Percentiles rank a stretch among this genome's conserved stretches.
Evolutionary conservation across 2,329 filamentous ascomycete genomes (phyloP).

Genomic region (Penicillium capsulatum): DNA sequence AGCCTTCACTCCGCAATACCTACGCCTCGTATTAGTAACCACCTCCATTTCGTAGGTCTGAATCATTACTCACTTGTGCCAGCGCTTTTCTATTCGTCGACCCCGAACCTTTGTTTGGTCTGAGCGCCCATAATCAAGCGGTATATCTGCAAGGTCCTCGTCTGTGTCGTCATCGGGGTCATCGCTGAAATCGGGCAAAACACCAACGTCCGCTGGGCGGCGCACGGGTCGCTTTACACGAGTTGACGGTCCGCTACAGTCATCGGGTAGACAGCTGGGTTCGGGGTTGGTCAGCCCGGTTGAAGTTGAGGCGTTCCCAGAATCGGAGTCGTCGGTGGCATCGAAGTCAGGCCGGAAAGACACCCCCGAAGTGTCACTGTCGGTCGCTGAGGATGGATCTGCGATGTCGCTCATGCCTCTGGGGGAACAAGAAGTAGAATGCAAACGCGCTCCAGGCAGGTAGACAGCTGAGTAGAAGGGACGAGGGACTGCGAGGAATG

Average conservation of each 20-base stretch:
- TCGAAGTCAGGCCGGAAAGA: constrained; percentile 9
- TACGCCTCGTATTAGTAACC: constrained; percentile 2
- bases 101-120: constrained; percentile 7
- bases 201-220: not conserved
- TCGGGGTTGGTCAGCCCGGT: constrained; percentile 6
- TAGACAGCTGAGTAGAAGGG: constrained; percentile 1
- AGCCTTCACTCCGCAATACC: constrained; percentile 6
- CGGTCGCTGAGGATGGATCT: constrained; percentile 8
- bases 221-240: not conserved
- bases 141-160: constrained; percentile 10
- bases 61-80: constrained; percentile 8
- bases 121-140: constrained; percentile 13
- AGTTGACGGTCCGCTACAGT: constrained; percentile 1
- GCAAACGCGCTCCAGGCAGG: constrained; percentile 3
- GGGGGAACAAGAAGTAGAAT: constrained; percentile 1
- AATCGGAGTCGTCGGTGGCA: constrained; percentile 7
- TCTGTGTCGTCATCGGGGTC: constrained; percentile 8
- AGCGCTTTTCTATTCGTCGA: constrained; percentile 9
- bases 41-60: not conserved
- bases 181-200: constrained; percentile 8
- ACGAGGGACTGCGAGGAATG: constrained; percentile 1
- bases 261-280: constrained; percentile 3
- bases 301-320: constrained; percentile 4
- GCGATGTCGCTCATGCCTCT: not conserved
- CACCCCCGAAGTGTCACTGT: constrained; percentile 9